Conservation (phyloP, 2,329 filamentous ascomycete species). For the Penicillium brasilianum region DNA sequence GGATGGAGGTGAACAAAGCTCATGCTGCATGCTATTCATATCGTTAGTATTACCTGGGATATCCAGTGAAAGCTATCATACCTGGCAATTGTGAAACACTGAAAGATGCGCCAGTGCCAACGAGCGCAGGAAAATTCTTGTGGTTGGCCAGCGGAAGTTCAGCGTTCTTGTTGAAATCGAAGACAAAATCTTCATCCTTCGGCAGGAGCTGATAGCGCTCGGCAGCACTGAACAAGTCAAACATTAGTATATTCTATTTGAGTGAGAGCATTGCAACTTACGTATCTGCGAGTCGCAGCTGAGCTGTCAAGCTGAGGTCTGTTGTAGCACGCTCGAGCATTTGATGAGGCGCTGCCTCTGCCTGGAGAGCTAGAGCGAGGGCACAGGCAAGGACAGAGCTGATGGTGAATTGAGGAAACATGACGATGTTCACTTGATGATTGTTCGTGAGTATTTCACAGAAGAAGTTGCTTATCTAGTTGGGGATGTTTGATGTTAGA, state of each 20-base stretch:
- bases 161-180: background rate
- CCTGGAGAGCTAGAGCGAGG: background rate
- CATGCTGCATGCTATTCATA: background rate
- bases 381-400: background rate
- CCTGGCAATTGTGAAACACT: background rate
- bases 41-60: background rate
- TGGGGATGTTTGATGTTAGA: background rate
- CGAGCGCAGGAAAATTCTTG: background rate
- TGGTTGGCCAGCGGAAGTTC: background rate
- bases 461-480: background rate
- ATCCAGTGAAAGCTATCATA: background rate
- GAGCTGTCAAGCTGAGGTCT: background rate
- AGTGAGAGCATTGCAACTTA: background rate
- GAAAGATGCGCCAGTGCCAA: background rate
- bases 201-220: background rate
- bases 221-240: background rate
- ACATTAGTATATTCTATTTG: background rate
- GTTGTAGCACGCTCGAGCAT: background rate
- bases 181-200: conserved; percentile 1
- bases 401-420: background rate
- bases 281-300: background rate
- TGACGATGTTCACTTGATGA: background rate
- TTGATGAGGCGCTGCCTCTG: background rate
- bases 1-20: background rate
- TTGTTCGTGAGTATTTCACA: background rate